These are phyloP conservation scores for Fibroporia radiculosa DNA, from an alignment of 768 basidiomycete species.

Conservation along the genomic window DNA sequence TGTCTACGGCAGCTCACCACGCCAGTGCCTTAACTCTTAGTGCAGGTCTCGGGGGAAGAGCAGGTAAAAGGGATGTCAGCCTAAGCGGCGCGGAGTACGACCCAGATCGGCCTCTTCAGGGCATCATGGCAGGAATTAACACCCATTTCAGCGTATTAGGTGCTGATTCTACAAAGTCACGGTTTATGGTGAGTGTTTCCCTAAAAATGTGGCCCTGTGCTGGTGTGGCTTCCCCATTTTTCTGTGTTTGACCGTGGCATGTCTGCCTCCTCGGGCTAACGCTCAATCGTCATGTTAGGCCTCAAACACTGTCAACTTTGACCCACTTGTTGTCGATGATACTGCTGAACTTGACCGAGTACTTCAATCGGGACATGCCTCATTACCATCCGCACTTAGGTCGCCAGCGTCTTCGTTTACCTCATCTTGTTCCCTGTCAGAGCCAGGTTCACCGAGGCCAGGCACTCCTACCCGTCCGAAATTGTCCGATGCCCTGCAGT, in stretches of 20 bases:
- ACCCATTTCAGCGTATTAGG: constrained; percentile 52
- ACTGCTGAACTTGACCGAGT: constrained; percentile 56
- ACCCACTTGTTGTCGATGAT: constrained; percentile 53
- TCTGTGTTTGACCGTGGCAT: too few relatives aligned
- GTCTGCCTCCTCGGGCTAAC: not conserved
- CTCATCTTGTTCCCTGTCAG: constrained; percentile 37
- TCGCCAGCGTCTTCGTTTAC: constrained; percentile 41
- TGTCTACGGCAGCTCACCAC: constrained; percentile 86
- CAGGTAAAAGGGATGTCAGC: constrained; percentile 45
- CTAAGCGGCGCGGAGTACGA: constrained; percentile 80
- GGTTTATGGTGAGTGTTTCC: constrained; percentile 34
- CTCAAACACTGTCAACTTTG: constrained; percentile 33
- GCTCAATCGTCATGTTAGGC: constrained; percentile 17
- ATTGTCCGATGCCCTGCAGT: constrained; percentile 63
- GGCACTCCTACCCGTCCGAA: constrained; percentile 40
- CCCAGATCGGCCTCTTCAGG: constrained; percentile 70
- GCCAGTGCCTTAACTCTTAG: constrained; percentile 82
- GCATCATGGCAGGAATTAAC: constrained; percentile 59
- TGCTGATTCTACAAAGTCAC: constrained; percentile 42
- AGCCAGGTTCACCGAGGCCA: constrained; percentile 34
- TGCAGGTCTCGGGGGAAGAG: constrained; percentile 64
- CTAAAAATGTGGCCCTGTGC: too few relatives aligned
- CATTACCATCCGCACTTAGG: constrained; percentile 33
- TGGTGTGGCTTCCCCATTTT: too few relatives aligned
- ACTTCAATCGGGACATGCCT: constrained; percentile 45